phyloP scores from a whole-genome alignment of 768 basidiomycete genomes.

The Boletus reticuloceps region DNA sequence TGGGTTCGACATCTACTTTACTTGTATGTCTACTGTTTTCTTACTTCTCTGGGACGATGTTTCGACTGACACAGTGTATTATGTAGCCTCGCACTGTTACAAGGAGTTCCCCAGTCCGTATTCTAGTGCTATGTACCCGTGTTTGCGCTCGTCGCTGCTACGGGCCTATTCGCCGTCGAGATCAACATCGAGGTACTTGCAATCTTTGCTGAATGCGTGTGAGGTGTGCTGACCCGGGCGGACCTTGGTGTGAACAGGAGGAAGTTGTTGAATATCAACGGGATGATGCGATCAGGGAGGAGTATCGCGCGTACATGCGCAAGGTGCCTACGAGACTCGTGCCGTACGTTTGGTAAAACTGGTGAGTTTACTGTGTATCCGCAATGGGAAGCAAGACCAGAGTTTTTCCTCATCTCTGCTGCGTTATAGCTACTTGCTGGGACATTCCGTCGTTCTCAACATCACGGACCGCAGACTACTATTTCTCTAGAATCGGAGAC shows the following conservation, averaged over 20 bases:
- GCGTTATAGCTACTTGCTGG: too few species aligned
- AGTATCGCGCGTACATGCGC: slow-evolving; percentile 10
- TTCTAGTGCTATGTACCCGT: slow-evolving; percentile 13
- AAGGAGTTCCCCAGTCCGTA: neutral
- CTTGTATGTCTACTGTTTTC: neutral
- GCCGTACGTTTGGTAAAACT: slow-evolving; percentile 6
- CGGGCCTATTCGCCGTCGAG: neutral
- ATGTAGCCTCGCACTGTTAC: neutral
- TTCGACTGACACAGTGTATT: neutral
- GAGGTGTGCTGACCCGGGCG: too few species aligned
- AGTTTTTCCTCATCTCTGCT: too few species aligned
- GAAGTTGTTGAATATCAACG: neutral
- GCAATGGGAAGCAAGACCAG: too few species aligned
- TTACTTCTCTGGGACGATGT: neutral
- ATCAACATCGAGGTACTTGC: slow-evolving; percentile 5
- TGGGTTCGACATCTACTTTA: slow-evolving; percentile 15
- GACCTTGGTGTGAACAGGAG: neutral
- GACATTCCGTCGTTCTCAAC: too few species aligned
- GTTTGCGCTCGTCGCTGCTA: neutral
- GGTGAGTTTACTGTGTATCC: accelerated
- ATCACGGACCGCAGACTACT: too few species aligned
- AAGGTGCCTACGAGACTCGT: slow-evolving; percentile 12
- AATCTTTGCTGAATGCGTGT: too few species aligned
- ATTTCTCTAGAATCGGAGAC: too few species aligned
- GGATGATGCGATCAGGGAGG: slow-evolving; percentile 3